Evolutionary conservation across 257 asterid species (phyloP), one percentile per base, ranked within the genome.

Genomic region (Primulina eburnea): DNA sequence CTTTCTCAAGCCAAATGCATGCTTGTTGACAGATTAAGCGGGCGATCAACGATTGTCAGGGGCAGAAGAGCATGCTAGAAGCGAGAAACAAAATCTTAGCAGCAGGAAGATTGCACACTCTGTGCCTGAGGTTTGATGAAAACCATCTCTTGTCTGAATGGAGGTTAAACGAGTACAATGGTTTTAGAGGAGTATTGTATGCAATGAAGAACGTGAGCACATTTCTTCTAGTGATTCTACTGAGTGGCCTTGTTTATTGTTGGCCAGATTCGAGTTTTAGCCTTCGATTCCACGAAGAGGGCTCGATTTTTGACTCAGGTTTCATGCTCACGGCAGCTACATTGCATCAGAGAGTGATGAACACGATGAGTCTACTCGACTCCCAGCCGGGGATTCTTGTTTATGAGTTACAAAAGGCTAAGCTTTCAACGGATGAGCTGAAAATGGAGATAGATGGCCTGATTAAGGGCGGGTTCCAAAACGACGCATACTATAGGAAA

Each of bases 201-300:
- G 92, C 95, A 17, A 85, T 84, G 90, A 83, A 88, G 75, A 84
- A 80, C n/a, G 96, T 84, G 0, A 87, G 76, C 65, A 84, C 97
- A 30, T 78, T 89, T 79, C 92, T 89, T 50, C 57, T 91, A 14
- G 68, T 76, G 21, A 89, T 91, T 62, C 63, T 90, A 63, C 60
- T 85, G 14, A 88, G 83, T 64, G 97, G 96, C 29, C 81, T 90
- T 1, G 95, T 88, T 0, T 85, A 81, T 64, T 87, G 71, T 52
- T 85, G 86, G 85, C 97, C 97, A 3, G 88, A 85, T 3, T 81
- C 85, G 64, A 84, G 82, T 74, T 85, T 81, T 9, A 62, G 65
- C 70, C 89, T 74, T 33, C 72, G 71, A 8, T 79, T 72, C 29
- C 79, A 80, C 14, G 86, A 78, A 67, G 82, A 77, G 26, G 76